Evolutionary conservation across 1,284 basidiomycete genomes (phyloP), one percentile per base, ranked within the genome.

Genomic region (Leccinum colubrinum): DNA sequence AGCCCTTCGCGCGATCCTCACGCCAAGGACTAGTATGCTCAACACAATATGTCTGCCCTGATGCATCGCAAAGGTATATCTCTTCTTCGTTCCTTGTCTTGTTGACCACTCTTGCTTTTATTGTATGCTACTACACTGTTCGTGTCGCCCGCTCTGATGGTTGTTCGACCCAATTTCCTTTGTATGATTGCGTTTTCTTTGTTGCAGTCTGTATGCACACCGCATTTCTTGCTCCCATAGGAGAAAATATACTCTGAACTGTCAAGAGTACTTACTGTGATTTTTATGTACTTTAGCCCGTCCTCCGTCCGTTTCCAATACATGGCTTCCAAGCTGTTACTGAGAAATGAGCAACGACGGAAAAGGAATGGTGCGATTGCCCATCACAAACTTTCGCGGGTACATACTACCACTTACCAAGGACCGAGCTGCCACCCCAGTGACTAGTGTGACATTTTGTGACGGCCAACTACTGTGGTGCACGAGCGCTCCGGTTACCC

Each of bases 51-150:
- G 25, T 48, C 67, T 3, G 55, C 62, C 52, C 56, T 73, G 59
- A 66, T 73, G 64, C 74, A 74, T 25, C 65, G 72, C 59, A 74
- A 76, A 58, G 64, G 64, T 33, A 43, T 46, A 39, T 37, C 7
- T 33, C 30, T 33, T 51, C 11, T 25, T 39, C 56, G 20, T 59
- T 51, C 14, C 2, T 55, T 53, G 52, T 58, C 35, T 61, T 58
- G 62, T 51, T 61, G 27, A 43, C 50, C 5, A 33, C 15, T 46
- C 35, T 58, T 59, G 46, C 17, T 55, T 25, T 52, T 56, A 22
- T 25, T 56, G 55, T 60, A 57, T 58, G n/a, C 46, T 60, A n/a
- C 43, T 61, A 20, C 53, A 22, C n/a, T 35, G 48, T 55, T 59
- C 20, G 48, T 58, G 22, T 43, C 14, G 46, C 55, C 25, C 27